Evolutionary conservation across 176 grass and related monocot species (phyloP).

Genomic region (Panicum miliaceum): DNA sequence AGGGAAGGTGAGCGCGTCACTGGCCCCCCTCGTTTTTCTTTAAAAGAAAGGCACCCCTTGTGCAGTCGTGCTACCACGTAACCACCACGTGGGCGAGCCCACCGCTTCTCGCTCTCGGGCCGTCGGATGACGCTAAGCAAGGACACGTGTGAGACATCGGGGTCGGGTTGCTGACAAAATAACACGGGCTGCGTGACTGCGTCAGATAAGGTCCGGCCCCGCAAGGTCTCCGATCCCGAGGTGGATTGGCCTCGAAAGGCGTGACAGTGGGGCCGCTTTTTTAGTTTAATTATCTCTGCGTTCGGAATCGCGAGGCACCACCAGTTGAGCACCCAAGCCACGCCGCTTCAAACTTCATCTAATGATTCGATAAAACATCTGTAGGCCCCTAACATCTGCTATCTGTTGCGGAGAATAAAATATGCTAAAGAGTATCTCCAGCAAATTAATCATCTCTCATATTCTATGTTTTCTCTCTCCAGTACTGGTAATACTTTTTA

Average conservation of each 20-base stretch:
- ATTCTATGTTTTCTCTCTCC: no score
- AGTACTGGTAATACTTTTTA: no score
- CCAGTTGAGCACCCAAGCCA: not conserved
- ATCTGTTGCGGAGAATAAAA: not conserved
- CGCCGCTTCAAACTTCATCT: not conserved
- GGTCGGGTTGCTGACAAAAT: not conserved
- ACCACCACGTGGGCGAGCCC: constrained; percentile 29
- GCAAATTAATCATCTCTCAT: no score
- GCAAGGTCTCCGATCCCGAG: constrained; percentile 61
- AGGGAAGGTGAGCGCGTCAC: constrained; percentile 39
- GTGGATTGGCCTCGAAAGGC: constrained; percentile 50
- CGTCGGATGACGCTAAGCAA: constrained; percentile 25
- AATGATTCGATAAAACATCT: not conserved
- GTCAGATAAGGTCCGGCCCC: constrained; percentile 29
- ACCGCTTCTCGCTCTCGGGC: not conserved
- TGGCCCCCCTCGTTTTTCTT: not conserved
- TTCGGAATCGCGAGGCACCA: not conserved
- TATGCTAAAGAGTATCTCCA: not conserved
- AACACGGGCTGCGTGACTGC: constrained; percentile 10
- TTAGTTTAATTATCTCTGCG: not conserved
- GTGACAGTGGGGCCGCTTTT: constrained; percentile 21
- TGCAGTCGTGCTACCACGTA: constrained; percentile 41
- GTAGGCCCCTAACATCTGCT: not conserved
- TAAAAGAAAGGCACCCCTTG: no score
- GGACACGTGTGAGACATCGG: not conserved